These are phyloP conservation scores for Wickerhamiella spandovensis DNA, from an alignment of 805 yeast genomes.

Conservation along the genomic window DNA sequence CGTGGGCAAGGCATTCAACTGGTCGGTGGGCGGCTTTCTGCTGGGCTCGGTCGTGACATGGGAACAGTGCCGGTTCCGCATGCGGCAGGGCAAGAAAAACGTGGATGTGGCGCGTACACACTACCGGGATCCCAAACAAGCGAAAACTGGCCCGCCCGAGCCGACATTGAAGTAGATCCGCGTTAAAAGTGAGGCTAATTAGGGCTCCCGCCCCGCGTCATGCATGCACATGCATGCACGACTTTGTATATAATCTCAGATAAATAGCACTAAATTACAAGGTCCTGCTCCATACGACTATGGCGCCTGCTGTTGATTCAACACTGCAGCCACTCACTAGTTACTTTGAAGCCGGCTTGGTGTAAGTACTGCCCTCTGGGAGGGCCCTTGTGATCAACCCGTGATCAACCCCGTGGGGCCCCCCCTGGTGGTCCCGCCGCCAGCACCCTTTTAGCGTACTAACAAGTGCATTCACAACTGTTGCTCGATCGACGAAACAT, in stretches of 20 bases:
- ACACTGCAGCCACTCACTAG: not conserved
- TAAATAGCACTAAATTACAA: not conserved
- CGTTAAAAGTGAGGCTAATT: not conserved
- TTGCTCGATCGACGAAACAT: not conserved
- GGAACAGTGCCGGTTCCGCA: slow-evolving; percentile 77
- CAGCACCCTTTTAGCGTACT: too few species aligned
- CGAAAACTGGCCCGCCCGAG: not conserved
- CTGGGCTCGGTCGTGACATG: slow-evolving; percentile 75
- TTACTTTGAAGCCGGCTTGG: not conserved
- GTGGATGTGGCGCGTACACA: slow-evolving; percentile 51
- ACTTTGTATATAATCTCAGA: not conserved
- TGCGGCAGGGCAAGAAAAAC: slow-evolving; percentile 52
- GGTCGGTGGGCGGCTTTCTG: slow-evolving; percentile 71
- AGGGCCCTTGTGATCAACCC: too few species aligned
- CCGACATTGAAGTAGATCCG: not conserved
- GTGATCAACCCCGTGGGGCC: too few species aligned
- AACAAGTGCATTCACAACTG: not conserved
- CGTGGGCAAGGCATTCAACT: slow-evolving; percentile 45
- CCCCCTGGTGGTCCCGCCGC: too few species aligned
- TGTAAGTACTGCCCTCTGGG: slow-evolving; percentile 3
- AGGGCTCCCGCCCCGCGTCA: not conserved
- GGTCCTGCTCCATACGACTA: not conserved
- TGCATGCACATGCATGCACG: not conserved
- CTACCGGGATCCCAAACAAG: slow-evolving; percentile 9
- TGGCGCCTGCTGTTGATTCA: not conserved